Percentiles rank a stretch among this genome's conserved stretches.
phyloP scores from a whole-genome alignment of 257 asterid species.

The Solanum chiquidenum region DNA sequence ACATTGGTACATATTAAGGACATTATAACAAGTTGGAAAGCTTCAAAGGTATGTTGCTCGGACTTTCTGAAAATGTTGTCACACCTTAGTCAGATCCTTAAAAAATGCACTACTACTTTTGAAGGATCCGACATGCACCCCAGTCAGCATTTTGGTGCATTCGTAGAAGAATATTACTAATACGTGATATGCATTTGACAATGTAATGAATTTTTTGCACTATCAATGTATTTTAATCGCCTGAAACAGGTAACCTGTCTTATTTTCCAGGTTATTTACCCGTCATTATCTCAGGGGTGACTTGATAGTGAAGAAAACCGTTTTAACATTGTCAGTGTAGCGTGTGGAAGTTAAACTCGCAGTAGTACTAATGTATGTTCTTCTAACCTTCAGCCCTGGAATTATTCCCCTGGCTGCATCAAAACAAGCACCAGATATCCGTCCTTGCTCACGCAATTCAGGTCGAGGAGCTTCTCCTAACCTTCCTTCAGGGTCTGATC shows the following conservation, averaged over 20 bases:
- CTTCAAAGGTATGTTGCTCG: background rate
- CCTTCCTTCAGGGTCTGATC: constrained; percentile 78
- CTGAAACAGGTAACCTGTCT: background rate
- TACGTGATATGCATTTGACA: background rate
- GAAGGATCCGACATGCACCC: background rate
- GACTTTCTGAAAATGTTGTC: background rate
- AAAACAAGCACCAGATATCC: constrained; percentile 94
- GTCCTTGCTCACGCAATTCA: constrained; percentile 83
- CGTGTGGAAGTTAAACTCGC: background rate
- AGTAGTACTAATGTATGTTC: background rate
- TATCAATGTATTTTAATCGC: background rate
- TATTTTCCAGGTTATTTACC: background rate
- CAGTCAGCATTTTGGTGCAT: background rate
- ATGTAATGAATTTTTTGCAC: background rate
- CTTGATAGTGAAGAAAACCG: background rate
- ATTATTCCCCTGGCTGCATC: constrained; percentile 93
- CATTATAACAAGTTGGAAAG: background rate
- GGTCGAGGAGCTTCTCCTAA: constrained; percentile 91
- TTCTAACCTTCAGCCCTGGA: constrained; percentile 70
- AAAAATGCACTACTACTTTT: background rate
- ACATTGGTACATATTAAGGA: background rate
- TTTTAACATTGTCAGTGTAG: background rate
- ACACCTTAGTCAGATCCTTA: background rate
- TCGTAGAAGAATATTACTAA: background rate
- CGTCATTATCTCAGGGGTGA: background rate